These are phyloP conservation scores for Penicillium pancosmium DNA, from an alignment of 495 filamentous ascomycete genomes.

Conservation along the genomic window DNA sequence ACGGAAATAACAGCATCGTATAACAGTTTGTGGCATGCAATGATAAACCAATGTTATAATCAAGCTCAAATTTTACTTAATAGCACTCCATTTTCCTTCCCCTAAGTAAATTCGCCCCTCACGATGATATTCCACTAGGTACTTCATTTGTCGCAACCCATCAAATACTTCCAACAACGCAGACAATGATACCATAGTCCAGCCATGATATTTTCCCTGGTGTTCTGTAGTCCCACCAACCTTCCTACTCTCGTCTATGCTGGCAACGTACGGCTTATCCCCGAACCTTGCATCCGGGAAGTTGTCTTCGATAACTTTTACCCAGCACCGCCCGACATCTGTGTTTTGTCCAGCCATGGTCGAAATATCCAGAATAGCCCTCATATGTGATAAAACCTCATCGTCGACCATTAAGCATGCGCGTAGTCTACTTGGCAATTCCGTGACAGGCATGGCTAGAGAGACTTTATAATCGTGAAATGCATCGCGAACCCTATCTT, in stretches of 20 bases:
- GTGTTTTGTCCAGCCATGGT: slow-evolving; percentile 8
- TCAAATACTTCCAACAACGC: slow-evolving; percentile 36
- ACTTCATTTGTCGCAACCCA: slow-evolving; percentile 29
- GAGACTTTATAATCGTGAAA: slow-evolving; percentile 37
- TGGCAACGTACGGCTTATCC: slow-evolving; percentile 13
- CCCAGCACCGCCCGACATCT: slow-evolving; percentile 22
- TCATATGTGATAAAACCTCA: slow-evolving; percentile 17
- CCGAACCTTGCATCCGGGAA: slow-evolving; percentile 29
- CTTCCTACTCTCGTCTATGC: neutral
- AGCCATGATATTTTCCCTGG: slow-evolving; percentile 27
- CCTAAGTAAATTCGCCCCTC: slow-evolving; percentile 31
- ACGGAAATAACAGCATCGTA: neutral
- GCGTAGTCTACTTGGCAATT: slow-evolving; percentile 32
- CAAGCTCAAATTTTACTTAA: neutral
- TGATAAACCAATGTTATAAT: neutral
- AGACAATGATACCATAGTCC: slow-evolving; percentile 32
- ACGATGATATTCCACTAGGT: slow-evolving; percentile 29
- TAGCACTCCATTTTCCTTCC: slow-evolving; percentile 26
- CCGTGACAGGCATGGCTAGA: slow-evolving; percentile 26
- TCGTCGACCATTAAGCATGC: slow-evolving; percentile 35
- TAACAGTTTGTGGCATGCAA: neutral
- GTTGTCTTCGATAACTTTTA: slow-evolving; percentile 40
- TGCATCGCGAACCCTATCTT: slow-evolving; percentile 20
- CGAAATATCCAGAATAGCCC: slow-evolving; percentile 13
- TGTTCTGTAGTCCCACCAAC: slow-evolving; percentile 4